A percentile compares a stretch with the other conserved stretches of the same genome.
Conservation (phyloP, 768 basidiomycete genomes). For the Guyanaporus albipodus region DNA sequence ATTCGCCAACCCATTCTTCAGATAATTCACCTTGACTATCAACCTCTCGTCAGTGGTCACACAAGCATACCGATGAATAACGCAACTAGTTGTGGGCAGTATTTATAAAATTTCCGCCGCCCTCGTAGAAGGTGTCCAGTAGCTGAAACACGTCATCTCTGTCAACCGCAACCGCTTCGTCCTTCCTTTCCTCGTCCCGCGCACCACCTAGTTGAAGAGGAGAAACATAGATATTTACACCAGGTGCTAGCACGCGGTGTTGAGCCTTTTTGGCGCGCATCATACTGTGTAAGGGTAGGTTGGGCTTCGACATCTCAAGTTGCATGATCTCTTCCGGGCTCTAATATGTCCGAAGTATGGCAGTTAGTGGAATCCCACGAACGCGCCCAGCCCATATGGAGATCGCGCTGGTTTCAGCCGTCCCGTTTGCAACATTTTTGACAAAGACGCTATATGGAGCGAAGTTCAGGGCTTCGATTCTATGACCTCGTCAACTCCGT, state of each 20-base stretch:
- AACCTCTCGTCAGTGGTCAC: too few relatives aligned
- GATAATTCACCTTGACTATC: not conserved
- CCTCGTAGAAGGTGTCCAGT: not conserved
- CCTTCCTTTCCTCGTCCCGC: not conserved
- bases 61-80: too few relatives aligned
- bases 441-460: too few relatives aligned
- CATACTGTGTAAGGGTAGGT: too few relatives aligned
- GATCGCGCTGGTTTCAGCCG: too few relatives aligned
- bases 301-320: too few relatives aligned
- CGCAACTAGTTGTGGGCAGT: not conserved
- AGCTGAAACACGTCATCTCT: not conserved
- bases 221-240: not conserved
- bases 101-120: slow-evolving; percentile 2
- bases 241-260: not conserved
- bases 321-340: not conserved
- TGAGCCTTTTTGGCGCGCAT: too few relatives aligned
- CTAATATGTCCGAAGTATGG: not conserved
- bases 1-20: slow-evolving; percentile 1
- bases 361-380: not conserved
- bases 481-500: not conserved
- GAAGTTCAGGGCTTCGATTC: not conserved
- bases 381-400: too few relatives aligned
- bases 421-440: too few relatives aligned
- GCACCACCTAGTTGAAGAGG: not conserved
- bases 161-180: not conserved